Base-by-base conservation (phyloP, 345 rosid species). In the Acer campestre region DNA sequence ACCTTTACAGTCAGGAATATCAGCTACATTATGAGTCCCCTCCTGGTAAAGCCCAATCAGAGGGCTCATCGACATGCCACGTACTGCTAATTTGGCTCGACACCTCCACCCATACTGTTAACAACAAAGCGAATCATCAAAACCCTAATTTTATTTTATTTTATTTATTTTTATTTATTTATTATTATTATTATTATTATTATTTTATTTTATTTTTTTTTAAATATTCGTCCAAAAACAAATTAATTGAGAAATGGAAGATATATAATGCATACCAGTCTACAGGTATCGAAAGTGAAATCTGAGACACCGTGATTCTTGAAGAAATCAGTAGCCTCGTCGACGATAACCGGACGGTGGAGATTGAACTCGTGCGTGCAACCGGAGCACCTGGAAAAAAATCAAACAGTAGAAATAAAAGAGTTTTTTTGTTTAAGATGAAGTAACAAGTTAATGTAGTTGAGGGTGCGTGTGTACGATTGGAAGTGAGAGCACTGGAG, bases 61-160 rank as follows among this genome's bases (percentile, higher is more conserved):
- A 68, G 94, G 96, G 78, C 85, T 82, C 61, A 46, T 75, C 3
- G 91, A 80, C 6, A 92, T 75, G 29, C 99, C 98, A n/a, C 99
- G 97, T 75, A 93, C 88, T 2, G 97, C 99, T 31, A 95, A 70
- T 74, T 95, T 95, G 3, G 99, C 99, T 61, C 97, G 89, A 78
- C 98, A 93, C 68, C 98, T 86, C 99, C 97, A 95, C 76, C 89
- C 99, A 91, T 94, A 90, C 97, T 95, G 89, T 38, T 51, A 58
- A 70, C 23, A 48, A 27, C 20, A 51, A 82, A 63, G 61, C 74
- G 78, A 16, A 22, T 48, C 27, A 77, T 73, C 67, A 79, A 79
- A 81, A 67, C 29, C 51, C 78, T 38, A 55, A 42, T n/a, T n/a
- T n/a, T n/a, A n/a, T n/a, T n/a, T n/a, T n/a, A n/a, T n/a, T n/a